Percentiles rank a stretch among this genome's conserved stretches.
Evolutionary conservation across 495 filamentous ascomycete genomes (phyloP).

Genomic region (Parathielavia appendiculata): DNA sequence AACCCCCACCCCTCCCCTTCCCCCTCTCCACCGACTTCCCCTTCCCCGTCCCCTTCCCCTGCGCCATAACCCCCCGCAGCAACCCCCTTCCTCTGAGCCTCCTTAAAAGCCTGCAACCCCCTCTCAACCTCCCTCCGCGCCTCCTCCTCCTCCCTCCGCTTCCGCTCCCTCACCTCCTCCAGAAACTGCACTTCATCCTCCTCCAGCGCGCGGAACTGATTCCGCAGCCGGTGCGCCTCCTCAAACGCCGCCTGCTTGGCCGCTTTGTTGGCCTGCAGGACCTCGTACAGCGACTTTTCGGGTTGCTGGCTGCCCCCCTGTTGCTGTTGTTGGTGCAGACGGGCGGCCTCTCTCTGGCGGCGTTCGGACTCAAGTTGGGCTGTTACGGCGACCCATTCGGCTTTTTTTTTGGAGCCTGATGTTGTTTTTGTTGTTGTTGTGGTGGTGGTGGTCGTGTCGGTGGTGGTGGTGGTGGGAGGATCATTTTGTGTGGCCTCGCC

Average conservation of each 20-base stretch:
- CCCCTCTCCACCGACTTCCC: slow-evolving; percentile 12
- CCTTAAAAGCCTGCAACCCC: slow-evolving; percentile 60
- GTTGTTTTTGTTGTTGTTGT: slow-evolving; percentile 3
- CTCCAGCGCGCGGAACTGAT: slow-evolving; percentile 91
- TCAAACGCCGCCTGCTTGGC: slow-evolving; percentile 97
- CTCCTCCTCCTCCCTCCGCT: slow-evolving; percentile 63
- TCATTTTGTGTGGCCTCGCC: slow-evolving; percentile 16
- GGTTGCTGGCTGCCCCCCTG: slow-evolving; percentile 46
- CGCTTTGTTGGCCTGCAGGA: slow-evolving; percentile 90
- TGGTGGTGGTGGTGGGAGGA: slow-evolving; percentile 4
- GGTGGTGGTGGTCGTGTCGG: slow-evolving; percentile 1
- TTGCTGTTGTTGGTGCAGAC: slow-evolving; percentile 37
- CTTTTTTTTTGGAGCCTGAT: slow-evolving; percentile 15
- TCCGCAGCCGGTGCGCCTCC: slow-evolving; percentile 77
- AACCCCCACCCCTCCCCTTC: slow-evolving; percentile 4
- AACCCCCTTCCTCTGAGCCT: slow-evolving; percentile 9
- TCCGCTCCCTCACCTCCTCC: slow-evolving; percentile 67
- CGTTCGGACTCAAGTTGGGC: slow-evolving; percentile 61
- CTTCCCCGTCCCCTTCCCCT: slow-evolving; percentile 21
- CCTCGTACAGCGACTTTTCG: slow-evolving; percentile 78
- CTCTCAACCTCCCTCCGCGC: slow-evolving; percentile 70
- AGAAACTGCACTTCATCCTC: slow-evolving; percentile 93
- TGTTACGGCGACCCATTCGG: slow-evolving; percentile 68
- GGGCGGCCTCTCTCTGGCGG: slow-evolving; percentile 54
- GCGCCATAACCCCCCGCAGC: background rate